A percentile compares a stretch with the other conserved stretches of the same genome.
These are phyloP conservation scores for Podospora pseudopauciseta DNA, from an alignment of 495 filamentous ascomycete species.

Conservation along the genomic window DNA sequence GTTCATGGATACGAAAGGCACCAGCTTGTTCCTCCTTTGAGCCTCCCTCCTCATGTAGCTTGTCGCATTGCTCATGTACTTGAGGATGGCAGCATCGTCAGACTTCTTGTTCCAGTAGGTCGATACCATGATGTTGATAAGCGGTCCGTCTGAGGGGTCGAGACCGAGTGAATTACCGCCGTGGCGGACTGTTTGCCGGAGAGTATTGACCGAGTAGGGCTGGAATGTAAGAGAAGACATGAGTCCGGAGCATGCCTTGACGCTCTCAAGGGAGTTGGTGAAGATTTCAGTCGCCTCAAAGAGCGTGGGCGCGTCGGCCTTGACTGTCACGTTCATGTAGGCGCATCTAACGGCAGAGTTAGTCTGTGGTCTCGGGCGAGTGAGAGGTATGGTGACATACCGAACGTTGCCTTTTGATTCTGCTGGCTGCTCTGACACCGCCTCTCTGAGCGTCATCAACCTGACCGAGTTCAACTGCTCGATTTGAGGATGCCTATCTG, in stretches of 20 bases:
- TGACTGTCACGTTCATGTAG: conserved; percentile 25
- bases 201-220: conserved; percentile 25
- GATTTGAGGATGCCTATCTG: conserved; percentile 16
- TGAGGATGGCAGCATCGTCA: conserved; percentile 21
- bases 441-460: conserved; percentile 4
- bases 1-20: conserved; percentile 39
- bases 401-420: neutral
- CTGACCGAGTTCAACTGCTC: conserved; percentile 4
- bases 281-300: conserved; percentile 16
- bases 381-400: neutral
- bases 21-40: conserved; percentile 17
- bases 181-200: conserved; percentile 13
- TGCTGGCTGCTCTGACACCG: conserved; percentile 6
- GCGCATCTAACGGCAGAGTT: conserved; percentile 2
- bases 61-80: conserved; percentile 9
- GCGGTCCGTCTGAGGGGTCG: conserved; percentile 10
- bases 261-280: conserved; percentile 7
- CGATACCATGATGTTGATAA: conserved; percentile 20
- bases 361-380: neutral
- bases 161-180: conserved; percentile 35
- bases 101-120: conserved; percentile 17
- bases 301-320: conserved; percentile 22
- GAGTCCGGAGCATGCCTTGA: conserved; percentile 14
- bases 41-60: conserved; percentile 18
- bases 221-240: conserved; percentile 25